A percentile compares a stretch with the other conserved stretches of the same genome.
Conservation (phyloP, 805 yeast species). For the Ogataea minuta region DNA sequence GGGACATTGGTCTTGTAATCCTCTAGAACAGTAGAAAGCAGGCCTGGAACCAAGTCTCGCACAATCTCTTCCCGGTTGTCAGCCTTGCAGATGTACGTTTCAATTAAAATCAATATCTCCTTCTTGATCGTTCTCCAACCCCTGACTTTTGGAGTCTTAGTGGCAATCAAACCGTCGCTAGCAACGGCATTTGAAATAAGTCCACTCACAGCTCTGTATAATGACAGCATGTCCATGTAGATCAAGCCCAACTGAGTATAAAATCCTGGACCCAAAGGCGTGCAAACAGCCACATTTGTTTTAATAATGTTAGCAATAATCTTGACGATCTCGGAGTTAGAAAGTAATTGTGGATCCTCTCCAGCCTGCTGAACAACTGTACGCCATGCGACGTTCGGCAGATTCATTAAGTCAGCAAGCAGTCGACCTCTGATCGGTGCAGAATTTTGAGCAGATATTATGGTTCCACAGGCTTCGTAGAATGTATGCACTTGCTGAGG, state of each 20-base stretch:
- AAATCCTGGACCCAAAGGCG: slow-evolving; percentile 90
- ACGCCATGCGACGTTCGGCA: slow-evolving; percentile 94
- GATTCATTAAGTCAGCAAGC: slow-evolving; percentile 74
- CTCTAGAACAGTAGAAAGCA: slow-evolving; percentile 79
- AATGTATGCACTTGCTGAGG: slow-evolving; percentile 98
- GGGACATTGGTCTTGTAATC: slow-evolving; percentile 89
- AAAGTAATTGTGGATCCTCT: slow-evolving; percentile 74
- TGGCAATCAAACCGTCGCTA: slow-evolving; percentile 79
- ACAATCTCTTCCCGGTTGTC: slow-evolving; percentile 84
- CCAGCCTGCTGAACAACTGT: slow-evolving; percentile 84
- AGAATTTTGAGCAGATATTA: slow-evolving; percentile 81
- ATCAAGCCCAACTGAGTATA: slow-evolving; percentile 83
- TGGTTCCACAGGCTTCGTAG: slow-evolving; percentile 95
- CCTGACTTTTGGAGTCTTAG: slow-evolving; percentile 92
- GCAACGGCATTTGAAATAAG: slow-evolving; percentile 83
- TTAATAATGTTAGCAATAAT: slow-evolving; percentile 90
- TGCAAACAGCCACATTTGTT: slow-evolving; percentile 93
- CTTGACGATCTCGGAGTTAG: slow-evolving; percentile 80
- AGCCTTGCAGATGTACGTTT: slow-evolving; percentile 84
- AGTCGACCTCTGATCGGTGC: slow-evolving; percentile 67
- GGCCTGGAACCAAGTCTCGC: slow-evolving; percentile 74
- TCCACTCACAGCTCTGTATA: slow-evolving; percentile 83
- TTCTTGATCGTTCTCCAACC: slow-evolving; percentile 95
- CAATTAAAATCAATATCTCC: slow-evolving; percentile 85
- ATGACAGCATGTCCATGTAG: slow-evolving; percentile 83